Conservation (phyloP, 176 grass and related monocot genomes). For the Otatea glauca region DNA sequence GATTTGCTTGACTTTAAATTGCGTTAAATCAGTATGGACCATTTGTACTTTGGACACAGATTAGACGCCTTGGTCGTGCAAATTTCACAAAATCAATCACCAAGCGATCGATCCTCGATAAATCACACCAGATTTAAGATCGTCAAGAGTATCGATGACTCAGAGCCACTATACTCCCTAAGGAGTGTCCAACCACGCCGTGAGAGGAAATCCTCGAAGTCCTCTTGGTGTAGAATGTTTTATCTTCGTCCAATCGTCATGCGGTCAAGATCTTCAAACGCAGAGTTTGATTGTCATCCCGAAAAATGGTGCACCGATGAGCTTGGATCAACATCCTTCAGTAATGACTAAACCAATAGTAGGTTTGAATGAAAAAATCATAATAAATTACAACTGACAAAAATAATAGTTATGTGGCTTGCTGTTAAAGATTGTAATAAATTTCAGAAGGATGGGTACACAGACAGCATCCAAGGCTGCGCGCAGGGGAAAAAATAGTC, state of each 20-base stretch:
- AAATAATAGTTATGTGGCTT: background rate
- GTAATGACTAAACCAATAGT: too few relatives aligned
- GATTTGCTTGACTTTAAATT: conserved; percentile 7
- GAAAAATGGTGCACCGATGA: conserved; percentile 27
- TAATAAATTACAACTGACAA: background rate
- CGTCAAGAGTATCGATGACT: conserved; percentile 67
- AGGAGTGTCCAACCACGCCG: conserved; percentile 70
- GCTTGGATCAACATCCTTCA: background rate
- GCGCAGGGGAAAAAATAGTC: background rate
- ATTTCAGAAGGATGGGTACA: background rate
- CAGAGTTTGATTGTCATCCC: conserved; percentile 88
- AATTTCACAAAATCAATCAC: conserved; percentile 51
- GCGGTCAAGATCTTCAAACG: conserved; percentile 58
- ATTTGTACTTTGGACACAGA: background rate
- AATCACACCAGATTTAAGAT: conserved; percentile 67
- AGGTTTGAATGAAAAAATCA: background rate
- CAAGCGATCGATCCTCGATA: conserved; percentile 65
- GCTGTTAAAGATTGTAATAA: too few relatives aligned
- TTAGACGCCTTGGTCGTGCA: background rate
- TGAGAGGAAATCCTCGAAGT: conserved; percentile 72
- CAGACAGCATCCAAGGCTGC: background rate
- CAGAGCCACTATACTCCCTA: conserved; percentile 67
- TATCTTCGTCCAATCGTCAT: conserved; percentile 83
- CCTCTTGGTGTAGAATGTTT: conserved; percentile 83
- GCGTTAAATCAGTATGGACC: background rate